Conservation (phyloP, 2,329 filamentous ascomycete species). For the Xylogone sp. region DNA sequence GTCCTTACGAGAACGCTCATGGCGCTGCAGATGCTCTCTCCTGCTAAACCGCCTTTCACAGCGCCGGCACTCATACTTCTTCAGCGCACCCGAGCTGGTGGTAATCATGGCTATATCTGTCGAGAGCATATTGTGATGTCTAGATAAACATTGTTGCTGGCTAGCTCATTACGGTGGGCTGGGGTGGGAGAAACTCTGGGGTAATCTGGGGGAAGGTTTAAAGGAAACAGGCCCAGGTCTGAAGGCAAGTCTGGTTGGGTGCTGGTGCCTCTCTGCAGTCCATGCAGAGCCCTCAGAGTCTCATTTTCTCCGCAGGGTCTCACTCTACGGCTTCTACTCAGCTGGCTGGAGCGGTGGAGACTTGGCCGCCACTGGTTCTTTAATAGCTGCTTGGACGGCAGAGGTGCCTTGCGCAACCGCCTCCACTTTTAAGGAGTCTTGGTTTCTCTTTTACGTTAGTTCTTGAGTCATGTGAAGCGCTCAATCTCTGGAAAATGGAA, state of each 20-base stretch:
- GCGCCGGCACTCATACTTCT: conserved; percentile 18
- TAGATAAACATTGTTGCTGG: not conserved
- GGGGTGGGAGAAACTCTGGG: not conserved
- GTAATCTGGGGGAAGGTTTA: not conserved
- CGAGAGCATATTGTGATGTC: not conserved
- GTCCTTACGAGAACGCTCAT: conserved; percentile 18
- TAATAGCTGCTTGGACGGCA: no score
- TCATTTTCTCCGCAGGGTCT: not conserved
- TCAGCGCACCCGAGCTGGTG: not conserved
- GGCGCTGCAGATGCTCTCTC: conserved; percentile 28
- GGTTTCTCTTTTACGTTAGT: no score
- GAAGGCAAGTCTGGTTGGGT: not conserved
- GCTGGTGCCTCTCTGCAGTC: not conserved
- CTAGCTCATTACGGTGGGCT: not conserved
- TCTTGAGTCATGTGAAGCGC: no score
- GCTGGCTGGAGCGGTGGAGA: no score
- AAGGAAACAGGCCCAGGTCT: not conserved
- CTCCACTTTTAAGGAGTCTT: no score
- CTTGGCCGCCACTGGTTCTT: no score
- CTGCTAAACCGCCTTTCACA: conserved; percentile 30
- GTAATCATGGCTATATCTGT: not conserved
- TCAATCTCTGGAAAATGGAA: no score
- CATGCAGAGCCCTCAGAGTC: not conserved
- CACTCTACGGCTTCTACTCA: not conserved
- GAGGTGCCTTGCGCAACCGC: no score